Base-by-base conservation (phyloP, 1,284 basidiomycete species). In the Neonothopanus nambi region DNA sequence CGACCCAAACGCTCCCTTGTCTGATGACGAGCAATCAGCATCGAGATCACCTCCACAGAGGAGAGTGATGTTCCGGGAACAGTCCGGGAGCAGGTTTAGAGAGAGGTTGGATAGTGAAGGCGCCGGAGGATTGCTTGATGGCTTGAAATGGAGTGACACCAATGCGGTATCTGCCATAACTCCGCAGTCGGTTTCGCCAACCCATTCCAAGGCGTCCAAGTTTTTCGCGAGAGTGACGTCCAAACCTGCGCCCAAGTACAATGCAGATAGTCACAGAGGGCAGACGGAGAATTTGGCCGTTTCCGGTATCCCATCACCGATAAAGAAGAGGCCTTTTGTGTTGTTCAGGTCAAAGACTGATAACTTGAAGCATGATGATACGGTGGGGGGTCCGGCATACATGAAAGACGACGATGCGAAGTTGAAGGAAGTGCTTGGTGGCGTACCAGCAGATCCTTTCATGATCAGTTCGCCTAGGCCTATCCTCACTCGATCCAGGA, bases 1-100 rank as follows among this genome's bases (percentile, higher is more conserved):
- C 3, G 60, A 61, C 30, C 54, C 21, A 57, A 49, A 58, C 50
- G 39, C 38, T 54, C 24, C 30, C 21, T 15, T 52, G 24, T 36
- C 21, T 20, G 30, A 39, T 41, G 23, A 11, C 55, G 26, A 9
- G 30, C 8, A 13, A 33, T 33, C 9, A 8, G 8, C 56, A 52
- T 7, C 44, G 39, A 52, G 54, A 3, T 50, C 52, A 36, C 55
- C 57, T 42, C 42, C 52, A 18, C 37, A 36, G 8, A 38, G 9
- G 2, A 41, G 21, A 23, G 47, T 57, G 12, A 35, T 41, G 20
- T 57, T 57, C 37, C 23, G 49, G 30, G 54, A 51, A 36, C 45
- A 56, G 23, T 46, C 51, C 17, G 55, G 55, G 21, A 57, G 55
- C 41, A 44, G 55, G 41, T 57, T 57, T 24, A 50, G 51, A 41